Conservation (phyloP, 306 rosid species). For the Trifolium repens region DNA sequence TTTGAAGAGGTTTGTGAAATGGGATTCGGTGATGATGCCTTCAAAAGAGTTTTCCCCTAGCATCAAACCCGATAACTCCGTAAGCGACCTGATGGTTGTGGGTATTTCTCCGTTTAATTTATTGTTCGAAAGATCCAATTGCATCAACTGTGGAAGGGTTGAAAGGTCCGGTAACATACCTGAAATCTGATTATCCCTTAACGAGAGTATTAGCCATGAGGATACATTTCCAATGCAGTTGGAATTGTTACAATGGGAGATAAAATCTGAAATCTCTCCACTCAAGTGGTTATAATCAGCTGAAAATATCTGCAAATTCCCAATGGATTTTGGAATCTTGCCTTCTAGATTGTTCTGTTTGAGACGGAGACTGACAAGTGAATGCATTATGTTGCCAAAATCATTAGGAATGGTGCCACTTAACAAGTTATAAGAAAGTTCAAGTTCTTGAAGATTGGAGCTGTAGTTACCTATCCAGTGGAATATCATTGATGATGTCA, state of each 20-base stretch:
- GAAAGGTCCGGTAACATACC: constrained; percentile 24
- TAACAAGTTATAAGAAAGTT: not conserved
- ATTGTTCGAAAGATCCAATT: not conserved
- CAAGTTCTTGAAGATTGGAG: constrained; percentile 9
- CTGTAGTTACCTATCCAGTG: not conserved
- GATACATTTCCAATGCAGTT: constrained; percentile 3
- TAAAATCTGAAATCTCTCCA: constrained; percentile 25
- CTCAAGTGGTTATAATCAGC: not conserved
- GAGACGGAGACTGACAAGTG: not conserved
- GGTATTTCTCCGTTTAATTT: not conserved
- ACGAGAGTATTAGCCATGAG: not conserved
- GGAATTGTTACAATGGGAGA: not conserved
- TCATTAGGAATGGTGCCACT: constrained; percentile 5
- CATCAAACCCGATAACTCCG: not conserved
- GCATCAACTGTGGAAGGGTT: not conserved
- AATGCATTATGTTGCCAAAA: constrained; percentile 27
- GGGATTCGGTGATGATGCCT: not conserved
- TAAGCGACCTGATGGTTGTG: not conserved
- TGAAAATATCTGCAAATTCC: not conserved
- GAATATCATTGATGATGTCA: not conserved
- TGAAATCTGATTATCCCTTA: not conserved
- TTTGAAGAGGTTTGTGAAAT: constrained; percentile 10
- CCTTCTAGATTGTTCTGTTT: not conserved
- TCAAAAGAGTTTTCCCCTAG: not conserved
- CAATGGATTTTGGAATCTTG: constrained; percentile 15